Evolutionary conservation across 106 monocot species (phyloP), one percentile per base, ranked within the genome.

Genomic region (Ottelia alismoides): DNA sequence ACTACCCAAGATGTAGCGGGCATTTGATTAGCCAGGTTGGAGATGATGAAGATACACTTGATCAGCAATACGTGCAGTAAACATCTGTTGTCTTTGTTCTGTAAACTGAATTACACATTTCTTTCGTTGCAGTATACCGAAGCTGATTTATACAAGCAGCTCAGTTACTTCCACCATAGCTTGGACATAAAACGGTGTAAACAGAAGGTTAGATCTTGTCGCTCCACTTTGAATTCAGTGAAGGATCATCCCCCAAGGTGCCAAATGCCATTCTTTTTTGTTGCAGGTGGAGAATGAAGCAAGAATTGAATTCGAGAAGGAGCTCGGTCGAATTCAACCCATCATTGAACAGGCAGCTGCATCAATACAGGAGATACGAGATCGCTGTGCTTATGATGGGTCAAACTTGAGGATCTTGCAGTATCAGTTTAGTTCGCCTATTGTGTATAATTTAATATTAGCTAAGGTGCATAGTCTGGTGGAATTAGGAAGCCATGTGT

Each of bases 1-100:
- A 80, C 51, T 89, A 96, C 47, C 89, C 88, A 25, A 65, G 68
- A 22, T 96, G 96, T 50, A 89, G 82, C 25, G 89, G 96, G 4
- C 84, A 55, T 30, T 85, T 96, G 2, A 30, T 76, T 17, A 81
- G 76, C 85, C 75, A 84, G 87, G 94, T 89, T 24, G 3, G 40
- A n/a, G n/a, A n/a, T n/a, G n/a, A n/a, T n/a, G n/a, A n/a, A n/a
- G n/a, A n/a, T n/a, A n/a, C n/a, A n/a, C n/a, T n/a, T n/a, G n/a
- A n/a, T n/a, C 43, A 3, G 55, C 43, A 22, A 17, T 43, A 43
- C 40, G n/a, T n/a, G n/a, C n/a, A n/a, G n/a, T n/a, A n/a, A n/a
- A n/a, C n/a, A n/a, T n/a, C n/a, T n/a, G n/a, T n/a, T n/a, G n/a
- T n/a, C n/a, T n/a, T n/a, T n/a, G n/a, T n/a, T n/a, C n/a, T n/a